These are phyloP conservation scores for Emericellopsis terricola DNA, from an alignment of 495 filamentous ascomycete genomes.

Conservation along the genomic window DNA sequence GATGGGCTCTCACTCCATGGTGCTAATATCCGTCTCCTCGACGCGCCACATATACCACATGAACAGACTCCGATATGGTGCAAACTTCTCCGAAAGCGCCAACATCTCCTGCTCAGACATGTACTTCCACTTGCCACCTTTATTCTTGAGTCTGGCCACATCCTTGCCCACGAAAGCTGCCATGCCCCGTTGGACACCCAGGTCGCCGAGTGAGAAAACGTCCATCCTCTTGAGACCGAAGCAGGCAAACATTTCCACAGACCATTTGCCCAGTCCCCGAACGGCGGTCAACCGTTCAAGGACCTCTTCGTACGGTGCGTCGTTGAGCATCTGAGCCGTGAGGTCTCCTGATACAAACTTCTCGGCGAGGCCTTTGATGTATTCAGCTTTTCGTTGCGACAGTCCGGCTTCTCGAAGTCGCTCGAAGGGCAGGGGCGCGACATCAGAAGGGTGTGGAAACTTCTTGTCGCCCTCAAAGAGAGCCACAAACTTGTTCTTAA, in stretches of 20 bases:
- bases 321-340: slow-evolving; percentile 51
- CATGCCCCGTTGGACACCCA: slow-evolving; percentile 91
- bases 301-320: slow-evolving; percentile 71
- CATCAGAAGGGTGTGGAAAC: slow-evolving; percentile 66
- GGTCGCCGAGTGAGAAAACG: slow-evolving; percentile 80
- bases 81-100: slow-evolving; percentile 59
- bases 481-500: slow-evolving; percentile 66
- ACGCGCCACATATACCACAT: slow-evolving; percentile 86
- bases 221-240: slow-evolving; percentile 85
- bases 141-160: slow-evolving; percentile 64
- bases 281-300: slow-evolving; percentile 69
- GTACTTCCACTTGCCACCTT: slow-evolving; percentile 92
- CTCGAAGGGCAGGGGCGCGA: slow-evolving; percentile 38
- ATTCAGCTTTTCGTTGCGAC: slow-evolving; percentile 87
- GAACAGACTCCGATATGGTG: slow-evolving; percentile 56
- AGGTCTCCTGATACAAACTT: slow-evolving; percentile 64
- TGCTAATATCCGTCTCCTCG: slow-evolving; percentile 54
- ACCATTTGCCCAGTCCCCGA: slow-evolving; percentile 75
- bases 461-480: slow-evolving; percentile 36
- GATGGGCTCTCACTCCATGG: slow-evolving; percentile 39
- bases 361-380: slow-evolving; percentile 65
- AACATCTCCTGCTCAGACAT: slow-evolving; percentile 89
- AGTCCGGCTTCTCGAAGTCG: slow-evolving; percentile 69
- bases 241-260: slow-evolving; percentile 92
- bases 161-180: slow-evolving; percentile 73